These are phyloP conservation scores for Dicorynia guianensis DNA, from an alignment of 306 rosid species.

Conservation along the genomic window DNA sequence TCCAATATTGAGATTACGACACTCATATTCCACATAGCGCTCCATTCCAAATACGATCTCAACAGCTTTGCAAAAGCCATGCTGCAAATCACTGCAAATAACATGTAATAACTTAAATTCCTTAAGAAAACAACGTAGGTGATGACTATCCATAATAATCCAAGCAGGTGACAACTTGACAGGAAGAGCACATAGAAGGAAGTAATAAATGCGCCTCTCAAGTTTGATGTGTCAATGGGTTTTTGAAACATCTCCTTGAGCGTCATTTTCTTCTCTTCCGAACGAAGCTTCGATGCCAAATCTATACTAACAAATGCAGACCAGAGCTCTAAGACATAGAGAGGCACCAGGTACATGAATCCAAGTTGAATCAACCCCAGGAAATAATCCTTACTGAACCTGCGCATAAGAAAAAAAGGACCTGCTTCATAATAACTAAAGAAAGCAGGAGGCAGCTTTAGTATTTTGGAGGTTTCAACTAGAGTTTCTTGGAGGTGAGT, in stretches of 20 bases:
- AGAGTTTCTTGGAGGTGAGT: slow-evolving; percentile 45
- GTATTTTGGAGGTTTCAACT: slow-evolving; percentile 34
- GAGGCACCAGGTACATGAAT: slow-evolving; percentile 42
- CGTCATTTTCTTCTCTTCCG: slow-evolving; percentile 41
- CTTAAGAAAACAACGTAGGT: slow-evolving; percentile 19
- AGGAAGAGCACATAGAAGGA: slow-evolving; percentile 42
- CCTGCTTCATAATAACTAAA: not conserved
- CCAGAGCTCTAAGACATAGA: slow-evolving; percentile 44
- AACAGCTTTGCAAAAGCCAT: slow-evolving; percentile 38
- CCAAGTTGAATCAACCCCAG: slow-evolving; percentile 38
- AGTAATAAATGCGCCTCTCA: slow-evolving; percentile 49
- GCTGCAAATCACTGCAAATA: slow-evolving; percentile 34
- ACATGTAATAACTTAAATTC: not conserved
- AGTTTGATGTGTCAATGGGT: slow-evolving; percentile 26
- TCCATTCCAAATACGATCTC: slow-evolving; percentile 58
- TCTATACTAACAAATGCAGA: slow-evolving; percentile 39
- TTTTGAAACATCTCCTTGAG: slow-evolving; percentile 42
- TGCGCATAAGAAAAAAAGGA: not conserved
- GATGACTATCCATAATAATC: slow-evolving; percentile 36
- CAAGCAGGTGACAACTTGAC: slow-evolving; percentile 41
- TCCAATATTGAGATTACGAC: slow-evolving; percentile 62
- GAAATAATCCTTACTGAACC: slow-evolving; percentile 5
- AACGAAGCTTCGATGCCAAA: slow-evolving; percentile 49
- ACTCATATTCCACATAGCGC: slow-evolving; percentile 65
- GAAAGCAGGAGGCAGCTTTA: not conserved